Evolutionary conservation across 1,284 basidiomycete species (phyloP).

Genomic region (Sanghuangporus weigelae): DNA sequence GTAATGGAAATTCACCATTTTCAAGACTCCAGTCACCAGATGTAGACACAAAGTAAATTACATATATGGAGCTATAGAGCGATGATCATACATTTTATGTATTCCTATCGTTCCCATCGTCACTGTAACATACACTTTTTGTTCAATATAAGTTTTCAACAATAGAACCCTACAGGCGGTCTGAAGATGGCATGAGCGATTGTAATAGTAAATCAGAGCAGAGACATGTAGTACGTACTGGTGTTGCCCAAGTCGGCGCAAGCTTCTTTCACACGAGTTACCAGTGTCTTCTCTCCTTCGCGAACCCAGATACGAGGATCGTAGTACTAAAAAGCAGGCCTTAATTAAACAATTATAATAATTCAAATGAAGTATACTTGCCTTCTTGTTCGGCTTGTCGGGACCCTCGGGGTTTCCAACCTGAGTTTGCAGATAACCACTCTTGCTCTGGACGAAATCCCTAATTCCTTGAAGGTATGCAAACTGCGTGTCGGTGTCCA

Average conservation of each 20-base stretch:
- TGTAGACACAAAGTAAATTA: too few relatives aligned
- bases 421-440: conserved; percentile 81
- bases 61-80: neutral
- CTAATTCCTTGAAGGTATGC: conserved; percentile 90
- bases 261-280: conserved; percentile 86
- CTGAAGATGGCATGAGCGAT: neutral
- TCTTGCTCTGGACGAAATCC: conserved; percentile 82
- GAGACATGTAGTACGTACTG: conserved; percentile 24
- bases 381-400: conserved; percentile 99
- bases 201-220: neutral
- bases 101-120: neutral
- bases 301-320: conserved; percentile 97
- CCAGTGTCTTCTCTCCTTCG: conserved; percentile 96
- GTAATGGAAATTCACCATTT: too few relatives aligned
- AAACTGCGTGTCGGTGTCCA: conserved; percentile 92
- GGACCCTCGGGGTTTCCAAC: conserved; percentile 92
- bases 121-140: neutral
- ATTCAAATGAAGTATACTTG: neutral
- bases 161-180: neutral
- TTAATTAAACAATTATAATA: neutral
- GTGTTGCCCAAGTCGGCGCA: conserved; percentile 87
- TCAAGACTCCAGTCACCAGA: too few relatives aligned
- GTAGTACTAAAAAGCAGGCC: conserved; percentile 54
- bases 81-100: neutral
- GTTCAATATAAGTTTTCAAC: neutral